These are phyloP conservation scores for Talaromyces stipitatus DNA, from an alignment of 495 filamentous ascomycete genomes.

Conservation along the genomic window DNA sequence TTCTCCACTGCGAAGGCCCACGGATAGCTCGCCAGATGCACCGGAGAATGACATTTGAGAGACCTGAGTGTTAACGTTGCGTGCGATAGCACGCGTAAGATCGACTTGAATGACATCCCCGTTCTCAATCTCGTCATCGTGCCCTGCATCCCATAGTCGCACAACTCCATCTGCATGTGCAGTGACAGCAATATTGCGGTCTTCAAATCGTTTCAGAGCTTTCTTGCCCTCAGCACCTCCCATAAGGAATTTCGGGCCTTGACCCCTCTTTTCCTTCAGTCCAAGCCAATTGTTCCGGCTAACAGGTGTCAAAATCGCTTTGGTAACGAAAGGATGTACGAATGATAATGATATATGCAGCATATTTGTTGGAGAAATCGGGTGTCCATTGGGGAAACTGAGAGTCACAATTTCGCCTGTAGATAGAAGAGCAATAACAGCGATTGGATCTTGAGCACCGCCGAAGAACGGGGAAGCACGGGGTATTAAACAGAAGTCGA, in stretches of 20 bases:
- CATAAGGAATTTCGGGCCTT: conserved; percentile 64
- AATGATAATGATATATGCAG: conserved; percentile 76
- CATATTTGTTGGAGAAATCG: conserved; percentile 85
- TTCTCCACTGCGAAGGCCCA: conserved; percentile 74
- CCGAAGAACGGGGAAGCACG: conserved; percentile 74
- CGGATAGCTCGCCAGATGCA: conserved; percentile 74
- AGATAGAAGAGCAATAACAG: conserved; percentile 65
- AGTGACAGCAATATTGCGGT: conserved; percentile 71
- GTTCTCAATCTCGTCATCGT: conserved; percentile 91
- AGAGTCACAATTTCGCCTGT: conserved; percentile 84
- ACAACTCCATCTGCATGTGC: conserved; percentile 84
- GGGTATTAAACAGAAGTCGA: conserved; percentile 79
- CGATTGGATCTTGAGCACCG: conserved; percentile 84
- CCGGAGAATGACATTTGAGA: conserved; percentile 67
- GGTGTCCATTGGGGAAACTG: conserved; percentile 84
- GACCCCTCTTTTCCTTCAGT: conserved; percentile 67
- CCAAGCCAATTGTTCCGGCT: conserved; percentile 80
- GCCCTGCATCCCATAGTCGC: conserved; percentile 82
- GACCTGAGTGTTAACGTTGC: conserved; percentile 70
- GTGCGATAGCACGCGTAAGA: conserved; percentile 70
- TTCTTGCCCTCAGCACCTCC: conserved; percentile 67
- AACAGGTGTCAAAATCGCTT: conserved; percentile 56
- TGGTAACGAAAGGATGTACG: conserved; percentile 79
- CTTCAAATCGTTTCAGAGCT: conserved; percentile 65
- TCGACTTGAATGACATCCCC: conserved; percentile 74